Evolutionary conservation across 1,284 basidiomycete genomes (phyloP).

Genomic region (Fomitopsis betulina): DNA sequence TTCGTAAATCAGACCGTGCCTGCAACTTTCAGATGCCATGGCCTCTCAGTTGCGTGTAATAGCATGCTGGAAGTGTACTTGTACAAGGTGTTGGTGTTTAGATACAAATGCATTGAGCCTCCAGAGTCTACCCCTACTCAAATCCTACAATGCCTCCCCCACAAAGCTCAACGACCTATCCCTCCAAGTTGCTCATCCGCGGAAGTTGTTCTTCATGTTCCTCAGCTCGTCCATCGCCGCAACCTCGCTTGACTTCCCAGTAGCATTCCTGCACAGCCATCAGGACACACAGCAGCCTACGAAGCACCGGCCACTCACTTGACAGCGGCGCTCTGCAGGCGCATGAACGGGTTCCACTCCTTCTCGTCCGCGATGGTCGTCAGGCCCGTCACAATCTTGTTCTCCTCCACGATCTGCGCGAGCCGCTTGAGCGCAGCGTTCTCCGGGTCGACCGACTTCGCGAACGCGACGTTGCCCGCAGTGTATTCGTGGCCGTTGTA

Average conservation of each 20-base stretch:
- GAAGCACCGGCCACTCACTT: slow-evolving; percentile 36
- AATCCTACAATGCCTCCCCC: not conserved
- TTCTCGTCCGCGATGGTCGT: slow-evolving; percentile 86
- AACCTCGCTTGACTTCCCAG: slow-evolving; percentile 42
- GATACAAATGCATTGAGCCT: not conserved
- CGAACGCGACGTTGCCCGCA: slow-evolving; percentile 60
- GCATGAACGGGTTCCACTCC: slow-evolving; percentile 84
- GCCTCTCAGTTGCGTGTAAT: not conserved
- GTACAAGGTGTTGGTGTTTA: not conserved
- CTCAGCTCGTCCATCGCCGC: slow-evolving; percentile 73
- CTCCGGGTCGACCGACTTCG: slow-evolving; percentile 58
- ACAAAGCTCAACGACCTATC: not conserved
- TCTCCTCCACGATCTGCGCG: slow-evolving; percentile 44
- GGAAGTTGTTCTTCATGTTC: slow-evolving; percentile 81
- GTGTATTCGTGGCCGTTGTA: slow-evolving; percentile 97
- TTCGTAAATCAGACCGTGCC: not conserved
- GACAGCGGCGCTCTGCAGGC: slow-evolving; percentile 52
- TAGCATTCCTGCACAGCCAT: slow-evolving; percentile 36
- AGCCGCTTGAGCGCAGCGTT: slow-evolving; percentile 57
- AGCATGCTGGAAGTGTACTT: not conserved
- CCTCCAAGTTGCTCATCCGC: slow-evolving; percentile 36
- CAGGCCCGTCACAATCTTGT: slow-evolving; percentile 65
- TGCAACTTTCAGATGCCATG: not conserved
- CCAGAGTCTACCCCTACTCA: not conserved
- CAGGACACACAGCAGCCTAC: not conserved